Evolutionary conservation across 2,329 filamentous ascomycete species (phyloP), one percentile per base, ranked within the genome.

Genomic region (Sclerotinia subarctica): DNA sequence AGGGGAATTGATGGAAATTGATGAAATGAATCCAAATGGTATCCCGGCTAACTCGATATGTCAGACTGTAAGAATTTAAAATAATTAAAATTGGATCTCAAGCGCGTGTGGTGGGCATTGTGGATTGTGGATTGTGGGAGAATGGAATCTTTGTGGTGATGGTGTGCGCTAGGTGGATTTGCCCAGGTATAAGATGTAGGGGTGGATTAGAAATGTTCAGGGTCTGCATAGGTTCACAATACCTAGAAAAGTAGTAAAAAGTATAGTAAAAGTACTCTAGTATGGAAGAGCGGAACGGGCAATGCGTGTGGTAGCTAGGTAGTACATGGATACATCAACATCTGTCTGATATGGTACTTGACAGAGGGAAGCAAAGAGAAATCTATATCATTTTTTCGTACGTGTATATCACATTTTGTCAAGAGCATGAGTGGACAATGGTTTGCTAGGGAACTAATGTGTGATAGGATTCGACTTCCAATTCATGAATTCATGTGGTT

Each of bases 101-200:
- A 66, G 64, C 64, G 64, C 64, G 54, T 58, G 52, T 59, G 52
- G 52, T 66, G 63, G 63, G 54, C 51, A 58, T 44, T 66, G 63
- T 65, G 63, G 63, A 58, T 44, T 66, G 63, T 65, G 63, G 52
- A 66, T 42, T 38, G 63, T 26, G 29, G 42, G n/a, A 42, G 59
- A n/a, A 63, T 59, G 63, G 63, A 47, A 59, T 58, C 21, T 44
- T 58, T 19, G 38, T 56, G 51, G 46, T 46, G 60, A 8, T 63
- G 32, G 59, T 51, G 63, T 32, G 35, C 26, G 51, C 32, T 58
- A 51, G 63, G 62, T 42, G 66, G 53, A 35, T 46, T 46, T 65
- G 32, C 56, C 26, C 44, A 63, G 68, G 35, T 47, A 35, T 44
- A 57, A 32, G 51, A 26, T 54, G 67, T 68, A 64, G 64, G 57